Base-by-base conservation (phyloP, 2,329 filamentous ascomycete species). In the Didymella segeticola region DNA sequence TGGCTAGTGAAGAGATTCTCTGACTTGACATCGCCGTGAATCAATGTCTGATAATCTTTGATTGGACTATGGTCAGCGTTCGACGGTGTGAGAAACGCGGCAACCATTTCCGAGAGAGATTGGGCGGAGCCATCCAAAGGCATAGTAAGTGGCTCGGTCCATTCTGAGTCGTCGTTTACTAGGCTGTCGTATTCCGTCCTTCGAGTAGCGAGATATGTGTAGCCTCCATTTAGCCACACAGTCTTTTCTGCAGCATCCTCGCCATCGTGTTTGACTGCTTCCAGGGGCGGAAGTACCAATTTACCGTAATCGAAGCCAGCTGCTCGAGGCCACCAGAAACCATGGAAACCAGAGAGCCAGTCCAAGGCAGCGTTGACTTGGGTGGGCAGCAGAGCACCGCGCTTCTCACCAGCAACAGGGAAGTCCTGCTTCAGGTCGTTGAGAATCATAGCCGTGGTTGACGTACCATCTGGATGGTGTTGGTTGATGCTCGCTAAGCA, bases 1-100 rank as follows among this genome's bases (percentile, higher is more conserved):
- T 64, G 52, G 0, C 76, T 84, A 0, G 83, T 84, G 63, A 88
- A 88, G 6, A 89, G 77, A 53, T 89, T 89, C 60, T 89, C 86
- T 0, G 83, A 86, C 68, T 89, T 89, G 45, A 89, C 86, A 51
- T 89, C 87, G 7, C 87, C 87, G 62, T 89, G 87, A 7, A 89
- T 83, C 14, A 84, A 78, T 0, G 86, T 86, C 58, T 87, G 64
- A 27, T 76, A 76, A 1, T 52, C 53, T 9, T 56, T 79, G 1
- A 78, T 76, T 1, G 73, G 50, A 7, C 77, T 78, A 5, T 52
- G 51, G 2, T 58, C 60, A 0, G 53, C 14, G 5, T 37, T 25
- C 19, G 64, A 68, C 0, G 83, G 82, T 0, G 76, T 78, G 11
- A 87, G 72, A 11, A 83, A 78, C 0, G 70, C 57, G 1, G 85